Conservation (phyloP, 2,329 filamentous ascomycete genomes). For the Alternaria sp. region DNA sequence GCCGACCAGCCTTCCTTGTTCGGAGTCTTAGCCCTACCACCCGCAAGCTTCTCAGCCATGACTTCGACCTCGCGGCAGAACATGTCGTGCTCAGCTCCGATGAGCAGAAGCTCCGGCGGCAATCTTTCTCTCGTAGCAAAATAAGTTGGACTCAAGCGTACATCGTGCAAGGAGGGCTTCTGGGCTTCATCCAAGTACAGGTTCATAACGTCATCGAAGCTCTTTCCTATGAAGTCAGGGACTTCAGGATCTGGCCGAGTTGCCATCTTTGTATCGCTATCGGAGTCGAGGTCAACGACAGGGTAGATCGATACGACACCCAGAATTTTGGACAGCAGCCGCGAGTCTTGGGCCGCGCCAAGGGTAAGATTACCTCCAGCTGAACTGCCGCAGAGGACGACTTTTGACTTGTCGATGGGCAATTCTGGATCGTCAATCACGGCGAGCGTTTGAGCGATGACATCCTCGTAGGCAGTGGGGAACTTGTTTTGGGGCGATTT, state of each 20-base stretch:
- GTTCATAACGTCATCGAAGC: neutral
- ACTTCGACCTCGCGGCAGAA: neutral
- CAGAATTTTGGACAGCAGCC: neutral
- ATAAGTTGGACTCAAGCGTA: neutral
- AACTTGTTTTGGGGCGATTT: neutral
- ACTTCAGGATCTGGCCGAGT: neutral
- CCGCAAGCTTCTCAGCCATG: neutral
- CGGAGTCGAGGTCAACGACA: neutral
- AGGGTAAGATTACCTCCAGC: neutral
- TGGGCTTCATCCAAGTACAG: neutral
- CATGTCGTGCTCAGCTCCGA: neutral
- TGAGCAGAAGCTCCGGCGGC: neutral
- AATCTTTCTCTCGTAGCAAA: neutral
- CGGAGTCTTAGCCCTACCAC: neutral
- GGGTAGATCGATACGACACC: neutral
- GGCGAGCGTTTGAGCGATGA: neutral
- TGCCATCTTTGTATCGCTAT: neutral
- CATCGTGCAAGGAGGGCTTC: neutral
- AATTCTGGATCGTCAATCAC: neutral
- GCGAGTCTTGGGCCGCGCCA: neutral
- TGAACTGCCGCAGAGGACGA: neutral
- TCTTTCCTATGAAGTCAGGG: neutral
- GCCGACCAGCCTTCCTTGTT: neutral
- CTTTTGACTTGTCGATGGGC: neutral
- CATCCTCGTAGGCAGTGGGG: neutral